Conservation (phyloP, 1,284 basidiomycete genomes). For the Cutaneotrichosporon dermatis region DNA sequence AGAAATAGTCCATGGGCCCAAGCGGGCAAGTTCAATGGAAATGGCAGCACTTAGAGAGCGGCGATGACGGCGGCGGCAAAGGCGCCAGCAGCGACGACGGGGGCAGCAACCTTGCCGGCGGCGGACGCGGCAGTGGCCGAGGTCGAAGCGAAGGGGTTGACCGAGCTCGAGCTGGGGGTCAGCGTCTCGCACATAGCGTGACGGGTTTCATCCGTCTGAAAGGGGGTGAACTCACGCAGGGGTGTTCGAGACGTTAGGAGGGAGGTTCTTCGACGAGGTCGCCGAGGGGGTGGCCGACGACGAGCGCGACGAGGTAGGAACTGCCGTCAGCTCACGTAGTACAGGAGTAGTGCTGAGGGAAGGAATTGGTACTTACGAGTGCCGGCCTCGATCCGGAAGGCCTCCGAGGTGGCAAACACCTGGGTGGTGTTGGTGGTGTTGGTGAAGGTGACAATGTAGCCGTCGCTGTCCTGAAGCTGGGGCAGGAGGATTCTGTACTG, state of each 20-base stretch:
- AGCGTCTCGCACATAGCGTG: not conserved
- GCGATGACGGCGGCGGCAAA: slow-evolving; percentile 16
- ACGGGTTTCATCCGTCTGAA: no score
- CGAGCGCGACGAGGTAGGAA: slow-evolving; percentile 15
- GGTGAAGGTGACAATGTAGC: slow-evolving; percentile 53
- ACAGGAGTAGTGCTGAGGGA: not conserved
- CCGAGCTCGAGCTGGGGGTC: slow-evolving; percentile 2
- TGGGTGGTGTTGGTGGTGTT: slow-evolving; percentile 51
- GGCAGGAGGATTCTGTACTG: slow-evolving; percentile 33
- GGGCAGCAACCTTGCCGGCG: slow-evolving; percentile 1
- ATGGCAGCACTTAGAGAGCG: slow-evolving; percentile 11
- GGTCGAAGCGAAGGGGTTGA: slow-evolving; percentile 17
- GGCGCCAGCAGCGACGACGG: slow-evolving; percentile 14
- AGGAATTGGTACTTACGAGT: slow-evolving; percentile 23
- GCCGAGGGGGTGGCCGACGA: slow-evolving; percentile 1
- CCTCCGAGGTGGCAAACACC: slow-evolving; percentile 50
- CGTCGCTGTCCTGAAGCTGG: slow-evolving; percentile 21
- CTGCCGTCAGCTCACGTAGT: not conserved
- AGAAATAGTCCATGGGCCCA: slow-evolving; percentile 4
- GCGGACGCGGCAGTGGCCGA: not conserved
- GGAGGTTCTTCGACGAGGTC: slow-evolving; percentile 14
- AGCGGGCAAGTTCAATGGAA: no score
- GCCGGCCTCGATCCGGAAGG: slow-evolving; percentile 49
- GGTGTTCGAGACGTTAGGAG: not conserved
- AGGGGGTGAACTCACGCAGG: not conserved